A percentile compares a stretch with the other conserved stretches of the same genome.
Evolutionary conservation across 345 rosid genomes (phyloP).

Genomic region (Brassica napus): Da-Ae NC_063445.1:53191001-53191500

Average conservation of each 20-base stretch:
- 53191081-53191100: slow-evolving; percentile 5
- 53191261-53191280: slow-evolving; percentile 11
- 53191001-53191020: neutral
- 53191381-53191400: slow-evolving; percentile 97
- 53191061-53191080: slow-evolving; percentile 7
- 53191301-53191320: slow-evolving; percentile 46
- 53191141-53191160: slow-evolving; percentile 86
- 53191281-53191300: neutral
- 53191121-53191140: slow-evolving; percentile 63
- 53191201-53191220: slow-evolving; percentile 99
- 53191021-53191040: neutral
- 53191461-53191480: neutral
- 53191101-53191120: slow-evolving; percentile 37
- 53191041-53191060: slow-evolving; percentile 1
- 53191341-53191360: slow-evolving; percentile 93
- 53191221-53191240: slow-evolving; percentile 85
- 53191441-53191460: no score
- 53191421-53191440: slow-evolving; percentile 38
- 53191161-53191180: slow-evolving; percentile 89
- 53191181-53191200: slow-evolving; percentile 96
- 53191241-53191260: neutral
- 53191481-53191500: slow-evolving; percentile 61
- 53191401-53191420: slow-evolving; percentile 93
- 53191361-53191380: slow-evolving; percentile 96
- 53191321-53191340: slow-evolving; percentile 97